Percentiles rank a stretch among this genome's conserved stretches.
phyloP scores from a whole-genome alignment of 805 yeast species.

The Yarrowia bubula region DNA sequence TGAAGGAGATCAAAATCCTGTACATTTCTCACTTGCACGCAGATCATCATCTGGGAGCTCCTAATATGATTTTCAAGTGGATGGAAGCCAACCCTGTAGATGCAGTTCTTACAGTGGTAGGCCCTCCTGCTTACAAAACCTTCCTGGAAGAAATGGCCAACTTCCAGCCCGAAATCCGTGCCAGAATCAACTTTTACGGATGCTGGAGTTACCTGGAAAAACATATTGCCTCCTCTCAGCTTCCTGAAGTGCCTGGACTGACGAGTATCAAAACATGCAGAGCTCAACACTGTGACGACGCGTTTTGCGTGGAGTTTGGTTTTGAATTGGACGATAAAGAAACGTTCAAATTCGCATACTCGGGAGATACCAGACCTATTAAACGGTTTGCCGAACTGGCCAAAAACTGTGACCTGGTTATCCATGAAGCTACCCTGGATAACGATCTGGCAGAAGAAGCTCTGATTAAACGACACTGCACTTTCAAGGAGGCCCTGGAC shows the following conservation, averaged over 20 bases:
- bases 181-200: conserved; percentile 52
- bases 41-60: conserved; percentile 89
- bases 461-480: conserved; percentile 74
- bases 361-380: conserved; percentile 94
- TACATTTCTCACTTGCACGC: conserved; percentile 92
- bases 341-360: conserved; percentile 71
- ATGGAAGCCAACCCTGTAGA: conserved; percentile 29
- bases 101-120: conserved; percentile 52
- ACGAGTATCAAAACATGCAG: conserved; percentile 54
- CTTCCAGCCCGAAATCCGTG: conserved; percentile 27
- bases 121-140: conserved; percentile 70
- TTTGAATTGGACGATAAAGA: conserved; percentile 23
- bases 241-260: conserved; percentile 14
- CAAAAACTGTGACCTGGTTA: conserved; percentile 60
- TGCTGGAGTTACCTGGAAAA: conserved; percentile 54
- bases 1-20: conserved; percentile 62
- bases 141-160: conserved; percentile 67
- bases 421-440: conserved; percentile 93
- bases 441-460: conserved; percentile 79
- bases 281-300: conserved; percentile 81
- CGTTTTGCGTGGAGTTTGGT: conserved; percentile 58
- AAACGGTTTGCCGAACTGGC: conserved; percentile 65
- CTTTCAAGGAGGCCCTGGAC: conserved; percentile 79
- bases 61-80: conserved; percentile 72
- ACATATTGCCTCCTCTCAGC: neutral